phyloP scores from a whole-genome alignment of 352 stramenopile genomes.

The Phytophthora meadii region DNA sequence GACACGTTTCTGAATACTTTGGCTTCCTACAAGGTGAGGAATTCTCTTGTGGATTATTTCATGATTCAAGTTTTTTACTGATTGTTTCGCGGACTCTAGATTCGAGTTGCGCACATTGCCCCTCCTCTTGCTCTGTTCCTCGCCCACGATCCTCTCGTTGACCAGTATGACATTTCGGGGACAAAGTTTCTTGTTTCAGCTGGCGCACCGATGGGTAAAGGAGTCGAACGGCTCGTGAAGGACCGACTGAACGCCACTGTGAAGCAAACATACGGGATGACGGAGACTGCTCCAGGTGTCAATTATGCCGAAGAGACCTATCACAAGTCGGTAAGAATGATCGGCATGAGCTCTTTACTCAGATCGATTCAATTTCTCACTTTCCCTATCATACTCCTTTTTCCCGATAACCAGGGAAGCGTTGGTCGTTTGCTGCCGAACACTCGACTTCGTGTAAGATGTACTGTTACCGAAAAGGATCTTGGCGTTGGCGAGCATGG shows the following conservation, averaged over 20 bases:
- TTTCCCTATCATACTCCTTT: neutral
- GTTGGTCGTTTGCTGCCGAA: slow-evolving; percentile 69
- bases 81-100: slow-evolving; percentile 24
- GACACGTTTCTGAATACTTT: slow-evolving; percentile 88
- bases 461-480: slow-evolving; percentile 50
- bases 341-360: neutral
- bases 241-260: slow-evolving; percentile 64
- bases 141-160: slow-evolving; percentile 90
- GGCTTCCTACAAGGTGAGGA: slow-evolving; percentile 59
- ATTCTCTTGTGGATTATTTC: no score
- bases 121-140: slow-evolving; percentile 88
- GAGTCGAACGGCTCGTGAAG: slow-evolving; percentile 74
- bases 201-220: slow-evolving; percentile 86
- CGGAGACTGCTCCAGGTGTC: slow-evolving; percentile 49
- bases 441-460: slow-evolving; percentile 63
- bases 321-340: slow-evolving; percentile 32
- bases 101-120: slow-evolving; percentile 71
- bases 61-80: neutral
- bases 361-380: neutral
- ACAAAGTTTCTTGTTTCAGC: slow-evolving; percentile 81
- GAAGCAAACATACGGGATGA: slow-evolving; percentile 73
- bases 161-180: slow-evolving; percentile 91
- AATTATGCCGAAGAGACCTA: slow-evolving; percentile 40
- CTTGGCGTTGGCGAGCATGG: slow-evolving; percentile 51
- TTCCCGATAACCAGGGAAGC: slow-evolving; percentile 27